Base-by-base conservation (phyloP, 805 yeast species). In the Wickerhamiella kurtzmanii region DNA sequence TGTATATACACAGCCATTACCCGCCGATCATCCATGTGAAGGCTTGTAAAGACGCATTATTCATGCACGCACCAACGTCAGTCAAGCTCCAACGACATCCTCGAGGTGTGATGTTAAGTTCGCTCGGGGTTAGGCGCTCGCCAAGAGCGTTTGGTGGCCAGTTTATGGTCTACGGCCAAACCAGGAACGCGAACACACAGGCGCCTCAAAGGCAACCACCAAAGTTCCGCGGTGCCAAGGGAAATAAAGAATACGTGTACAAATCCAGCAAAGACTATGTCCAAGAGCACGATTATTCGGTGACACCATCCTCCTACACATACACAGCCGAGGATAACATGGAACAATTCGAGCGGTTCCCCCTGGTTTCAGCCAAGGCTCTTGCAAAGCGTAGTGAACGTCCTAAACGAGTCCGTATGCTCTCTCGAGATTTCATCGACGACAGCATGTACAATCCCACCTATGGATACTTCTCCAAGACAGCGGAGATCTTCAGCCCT, bases 401-500 rank as follows among this genome's bases (percentile, higher is more conserved):
- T 28, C 94, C 95, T 0, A 65, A 54, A 28, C 69, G 72, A 22
- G 73, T 77, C 4, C 80, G 81, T 59, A 80, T 85, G 88, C 65
- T 79, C n/a, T 64, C 80, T 0, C 67, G 82, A 9, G 94, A 83
- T 56, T 86, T 82, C 63, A 86, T 85, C 48, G 94, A 84, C 56
- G 94, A 85, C 60, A 79, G 89, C 17, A 64, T 85, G 55, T 85
- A 85, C 60, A 82, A 86, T 62, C 86, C 89, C 0, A 58, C 71
- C 52, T 85, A 85, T 60, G 95, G 95, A 1, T 86, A 85, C 61
- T 85, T 85, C 56, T 72, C 86, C 1, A 74, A 77, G 53, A 82
- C 82, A 53, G 94, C 82, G 6, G 82, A 80, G 57, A 83, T 83
- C 53, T 83, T 79, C 61, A 80, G 80, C 49, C 77, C 79, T 1